Percentiles rank a stretch among this genome's conserved stretches.
Evolutionary conservation across 1,284 basidiomycete species (phyloP).

Genomic region (Melanopsichium pennsylvanicum): DNA sequence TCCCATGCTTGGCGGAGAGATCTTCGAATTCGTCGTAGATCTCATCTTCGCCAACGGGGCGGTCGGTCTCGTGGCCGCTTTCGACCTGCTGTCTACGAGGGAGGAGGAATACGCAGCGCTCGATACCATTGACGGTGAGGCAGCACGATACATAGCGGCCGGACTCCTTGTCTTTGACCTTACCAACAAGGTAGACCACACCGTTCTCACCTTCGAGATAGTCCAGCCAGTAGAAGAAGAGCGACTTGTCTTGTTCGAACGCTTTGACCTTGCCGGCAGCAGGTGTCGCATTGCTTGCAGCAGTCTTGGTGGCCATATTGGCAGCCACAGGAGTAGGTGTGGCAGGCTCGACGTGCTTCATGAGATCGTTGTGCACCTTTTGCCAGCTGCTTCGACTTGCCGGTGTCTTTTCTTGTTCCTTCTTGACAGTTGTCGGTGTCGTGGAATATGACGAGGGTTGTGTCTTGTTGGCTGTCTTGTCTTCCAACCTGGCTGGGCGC

Average conservation of each 20-base stretch:
- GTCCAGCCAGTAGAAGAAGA: constrained; percentile 65
- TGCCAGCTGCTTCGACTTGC: constrained; percentile 43
- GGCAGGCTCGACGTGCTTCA: constrained; percentile 40
- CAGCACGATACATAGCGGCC: constrained; percentile 84
- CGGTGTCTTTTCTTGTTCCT: constrained; percentile 17
- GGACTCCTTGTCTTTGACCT: constrained; percentile 60
- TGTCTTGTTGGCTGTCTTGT: constrained; percentile 21
- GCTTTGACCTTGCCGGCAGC: constrained; percentile 45
- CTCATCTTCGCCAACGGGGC: constrained; percentile 69
- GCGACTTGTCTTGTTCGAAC: constrained; percentile 51
- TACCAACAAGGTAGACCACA: constrained; percentile 63
- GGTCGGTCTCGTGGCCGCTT: constrained; percentile 76
- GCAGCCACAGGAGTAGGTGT: constrained; percentile 23
- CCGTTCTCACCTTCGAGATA: constrained; percentile 59
- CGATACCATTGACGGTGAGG: constrained; percentile 82
- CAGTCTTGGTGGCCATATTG: constrained; percentile 17
- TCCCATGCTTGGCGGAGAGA: constrained; percentile 76
- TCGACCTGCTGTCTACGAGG: constrained; percentile 69
- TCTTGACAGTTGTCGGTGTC: constrained; percentile 8
- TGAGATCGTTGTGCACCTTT: constrained; percentile 45
- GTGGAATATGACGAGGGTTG: constrained; percentile 15
- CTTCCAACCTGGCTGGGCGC: constrained; percentile 9
- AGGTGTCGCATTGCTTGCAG: constrained; percentile 12
- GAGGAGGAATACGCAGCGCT: constrained; percentile 93
- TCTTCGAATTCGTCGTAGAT: constrained; percentile 86